These are phyloP conservation scores for Monosporozyma siamensis DNA, from an alignment of 805 yeast species.

Conservation along the genomic window DNA sequence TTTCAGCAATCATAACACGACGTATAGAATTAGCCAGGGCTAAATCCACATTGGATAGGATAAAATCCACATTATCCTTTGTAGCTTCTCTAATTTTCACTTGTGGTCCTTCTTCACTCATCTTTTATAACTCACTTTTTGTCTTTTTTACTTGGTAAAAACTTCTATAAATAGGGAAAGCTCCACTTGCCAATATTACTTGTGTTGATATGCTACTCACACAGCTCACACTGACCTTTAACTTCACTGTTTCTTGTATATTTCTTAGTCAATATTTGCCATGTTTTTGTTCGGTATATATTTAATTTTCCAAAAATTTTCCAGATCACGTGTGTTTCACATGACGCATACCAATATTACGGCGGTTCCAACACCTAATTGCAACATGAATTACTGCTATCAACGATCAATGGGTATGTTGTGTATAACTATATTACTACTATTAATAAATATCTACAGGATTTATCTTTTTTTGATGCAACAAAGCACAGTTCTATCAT, in stretches of 20 bases:
- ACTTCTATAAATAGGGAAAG: too few relatives aligned
- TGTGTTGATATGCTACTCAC: too few relatives aligned
- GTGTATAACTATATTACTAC: not conserved
- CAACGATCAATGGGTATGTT: too few relatives aligned
- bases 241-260: too few relatives aligned
- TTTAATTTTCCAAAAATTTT: not conserved
- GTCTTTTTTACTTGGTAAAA: too few relatives aligned
- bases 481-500: too few relatives aligned
- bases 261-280: too few relatives aligned
- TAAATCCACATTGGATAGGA: constrained; percentile 76
- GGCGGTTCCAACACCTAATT: too few relatives aligned
- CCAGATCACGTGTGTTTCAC: not conserved
- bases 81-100: constrained; percentile 84
- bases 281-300: not conserved
- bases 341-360: too few relatives aligned
- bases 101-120: constrained; percentile 46
- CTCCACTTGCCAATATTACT: too few relatives aligned
- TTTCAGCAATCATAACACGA: constrained; percentile 88
- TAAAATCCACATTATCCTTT: constrained; percentile 82
- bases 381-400: too few relatives aligned
- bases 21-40: constrained; percentile 88
- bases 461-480: not conserved
- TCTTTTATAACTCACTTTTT: constrained; percentile 3
- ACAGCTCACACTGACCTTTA: too few relatives aligned
- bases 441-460: constrained; percentile 2